These are phyloP conservation scores for Salvia sclarea DNA, from an alignment of 305 asterid species.

Conservation along the genomic window DNA sequence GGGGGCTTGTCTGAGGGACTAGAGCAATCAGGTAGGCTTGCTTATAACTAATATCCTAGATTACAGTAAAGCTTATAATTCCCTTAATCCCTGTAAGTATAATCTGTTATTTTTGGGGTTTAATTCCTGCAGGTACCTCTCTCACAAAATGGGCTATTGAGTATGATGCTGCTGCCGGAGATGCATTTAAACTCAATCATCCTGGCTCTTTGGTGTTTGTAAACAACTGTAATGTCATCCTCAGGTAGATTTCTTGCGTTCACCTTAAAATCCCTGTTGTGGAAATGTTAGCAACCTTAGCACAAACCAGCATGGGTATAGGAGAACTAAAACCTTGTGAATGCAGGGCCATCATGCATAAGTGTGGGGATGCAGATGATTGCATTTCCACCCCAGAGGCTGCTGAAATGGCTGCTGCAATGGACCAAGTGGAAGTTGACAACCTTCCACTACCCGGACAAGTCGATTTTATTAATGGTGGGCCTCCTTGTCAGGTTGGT, in stretches of 20 bases:
- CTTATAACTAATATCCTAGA: slow-evolving; percentile 16
- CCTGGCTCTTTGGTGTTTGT: slow-evolving; percentile 73
- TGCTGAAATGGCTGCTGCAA: slow-evolving; percentile 48
- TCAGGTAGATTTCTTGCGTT: slow-evolving; percentile 53
- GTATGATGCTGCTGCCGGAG: slow-evolving; percentile 90
- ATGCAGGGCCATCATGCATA: slow-evolving; percentile 69
- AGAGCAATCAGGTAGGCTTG: slow-evolving; percentile 64
- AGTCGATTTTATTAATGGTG: slow-evolving; percentile 71
- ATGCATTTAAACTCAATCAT: slow-evolving; percentile 92
- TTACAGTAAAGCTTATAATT: slow-evolving; percentile 23
- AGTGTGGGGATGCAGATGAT: slow-evolving; percentile 69
- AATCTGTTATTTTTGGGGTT: slow-evolving; percentile 18
- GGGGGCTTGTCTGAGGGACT: slow-evolving; percentile 95
- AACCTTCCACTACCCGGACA: slow-evolving; percentile 63
- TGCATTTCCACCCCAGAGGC: slow-evolving; percentile 75
- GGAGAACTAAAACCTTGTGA: slow-evolving; percentile 20
- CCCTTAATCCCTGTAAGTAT: slow-evolving; percentile 3
- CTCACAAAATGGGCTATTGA: slow-evolving; percentile 95
- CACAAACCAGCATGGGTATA: slow-evolving; percentile 20
- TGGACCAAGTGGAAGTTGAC: slow-evolving; percentile 47
- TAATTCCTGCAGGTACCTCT: slow-evolving; percentile 58
- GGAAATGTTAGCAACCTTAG: slow-evolving; percentile 12
- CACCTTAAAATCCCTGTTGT: slow-evolving; percentile 10
- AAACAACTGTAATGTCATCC: slow-evolving; percentile 84
- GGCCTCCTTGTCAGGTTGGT: slow-evolving; percentile 74